Evolutionary conservation across 441 rosid species (phyloP).

Genomic region (Melastoma candidum): DNA sequence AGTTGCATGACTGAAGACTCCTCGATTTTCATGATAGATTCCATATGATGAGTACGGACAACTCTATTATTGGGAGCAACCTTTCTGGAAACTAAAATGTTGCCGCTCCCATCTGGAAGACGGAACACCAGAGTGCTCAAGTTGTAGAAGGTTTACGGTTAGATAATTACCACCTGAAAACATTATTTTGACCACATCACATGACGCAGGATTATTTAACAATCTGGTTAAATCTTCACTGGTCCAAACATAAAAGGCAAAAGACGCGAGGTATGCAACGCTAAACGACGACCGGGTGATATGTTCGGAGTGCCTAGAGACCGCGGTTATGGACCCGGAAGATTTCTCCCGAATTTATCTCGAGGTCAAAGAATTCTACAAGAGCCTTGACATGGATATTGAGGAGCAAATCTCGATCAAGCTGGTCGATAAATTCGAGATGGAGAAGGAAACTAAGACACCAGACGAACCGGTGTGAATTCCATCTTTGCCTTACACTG

Average conservation of each 20-base stretch:
- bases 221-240: not conserved
- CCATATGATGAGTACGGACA: not conserved
- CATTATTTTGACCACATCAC: not conserved
- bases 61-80: not conserved
- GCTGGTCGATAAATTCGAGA: not conserved
- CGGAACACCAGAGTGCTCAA: not conserved
- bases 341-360: not conserved
- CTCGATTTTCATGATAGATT: not conserved
- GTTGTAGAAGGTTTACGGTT: not conserved
- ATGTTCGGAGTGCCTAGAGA: slow-evolving; percentile 1
- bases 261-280: not conserved
- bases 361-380: slow-evolving; percentile 1
- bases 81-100: slow-evolving; percentile 1
- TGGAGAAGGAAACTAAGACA: not conserved
- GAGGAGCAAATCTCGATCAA: not conserved
- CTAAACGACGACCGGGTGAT: not conserved
- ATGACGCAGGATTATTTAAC: not conserved
- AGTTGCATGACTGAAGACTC: not conserved
- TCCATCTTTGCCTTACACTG: too few relatives aligned
- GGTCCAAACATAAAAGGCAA: not conserved
- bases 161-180: not conserved
- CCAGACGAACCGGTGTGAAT: not conserved
- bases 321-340: not conserved
- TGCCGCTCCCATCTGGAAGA: not conserved
- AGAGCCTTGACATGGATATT: slow-evolving; percentile 1